Base-by-base conservation (phyloP, 1,284 basidiomycete genomes). In the Veloporphyrellus conicus region DNA sequence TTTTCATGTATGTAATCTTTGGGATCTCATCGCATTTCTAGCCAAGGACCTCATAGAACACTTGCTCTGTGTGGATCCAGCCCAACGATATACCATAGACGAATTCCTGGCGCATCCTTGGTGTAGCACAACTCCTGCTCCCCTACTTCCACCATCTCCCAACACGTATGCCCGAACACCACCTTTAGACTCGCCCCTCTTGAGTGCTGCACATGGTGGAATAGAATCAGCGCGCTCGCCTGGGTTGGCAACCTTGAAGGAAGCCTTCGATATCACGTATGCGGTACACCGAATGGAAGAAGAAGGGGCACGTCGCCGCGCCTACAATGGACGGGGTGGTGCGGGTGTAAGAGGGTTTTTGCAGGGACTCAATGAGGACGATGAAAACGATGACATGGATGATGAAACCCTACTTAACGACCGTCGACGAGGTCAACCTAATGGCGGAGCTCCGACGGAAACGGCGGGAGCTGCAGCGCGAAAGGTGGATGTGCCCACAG, bases 271-370 rank as follows among this genome's bases (percentile, higher is more conserved):
- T 66, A 88, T 99, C 58, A 97, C 96, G 0, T 99, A 99, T 67
- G 96, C 96, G 11, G 95, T 99, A 0, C 96, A 99, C 69, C 84
- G 96, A 18, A 97, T 97, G 92, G 95, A 98, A 66, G 96, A 99
- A 69, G 96, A 99, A 70, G 93, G 93, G 20, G 88, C 89, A 0
- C 78, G 90, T 43, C 74, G 90, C 48, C 79, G 88, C 19, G 90
- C 87, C 41, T 88, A 87, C 68, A 84, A 86, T 47, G 84, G 82
- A 15, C 77, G 77, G 12, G 87, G 87, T 10, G 88, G 84, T 20
- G 86, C 83, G 2, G 90, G 89, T n/a, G 76, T 77, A 15, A 78
- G 86, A 41, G 90, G 90, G 5, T 90, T 88, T 74, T 73, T 98
- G 22, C 76, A 77, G 18, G 90, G 88, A 15, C 78, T 99, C 55